Evolutionary conservation across 805 yeast species (phyloP).

Genomic region (Komagataella phaffii): DNA sequence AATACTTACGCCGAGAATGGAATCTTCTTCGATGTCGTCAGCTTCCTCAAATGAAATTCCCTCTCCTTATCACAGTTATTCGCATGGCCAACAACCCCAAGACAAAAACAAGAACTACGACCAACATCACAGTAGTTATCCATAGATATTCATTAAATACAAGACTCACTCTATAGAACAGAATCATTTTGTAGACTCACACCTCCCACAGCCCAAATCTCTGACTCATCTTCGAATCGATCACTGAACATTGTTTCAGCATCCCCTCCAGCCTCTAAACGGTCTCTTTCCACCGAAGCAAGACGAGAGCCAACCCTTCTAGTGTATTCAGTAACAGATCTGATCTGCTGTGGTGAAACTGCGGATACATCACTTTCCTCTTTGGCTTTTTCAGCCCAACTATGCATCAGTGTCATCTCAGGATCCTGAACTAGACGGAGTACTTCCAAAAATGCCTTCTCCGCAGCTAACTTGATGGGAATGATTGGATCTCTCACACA

Average conservation of each 20-base stretch:
- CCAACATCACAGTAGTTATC: background rate
- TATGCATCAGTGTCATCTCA: conserved; percentile 34
- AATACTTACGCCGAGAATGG: background rate
- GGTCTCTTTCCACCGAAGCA: conserved; percentile 77
- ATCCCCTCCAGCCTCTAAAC: conserved; percentile 85
- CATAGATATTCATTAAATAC: background rate
- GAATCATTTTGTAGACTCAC: conserved; percentile 25
- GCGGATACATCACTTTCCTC: conserved; percentile 21
- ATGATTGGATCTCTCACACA: conserved; percentile 81
- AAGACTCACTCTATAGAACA: conserved; percentile 1
- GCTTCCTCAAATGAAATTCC: background rate
- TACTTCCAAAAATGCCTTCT: conserved; percentile 68
- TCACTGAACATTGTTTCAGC: conserved; percentile 76
- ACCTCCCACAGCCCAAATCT: conserved; percentile 82
- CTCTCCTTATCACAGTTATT: background rate
- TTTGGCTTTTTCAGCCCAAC: conserved; percentile 40
- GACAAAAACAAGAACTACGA: background rate
- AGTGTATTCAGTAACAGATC: conserved; percentile 82
- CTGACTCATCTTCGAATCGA: conserved; percentile 72
- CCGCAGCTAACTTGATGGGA: conserved; percentile 91
- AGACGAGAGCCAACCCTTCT: conserved; percentile 82
- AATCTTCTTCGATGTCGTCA: background rate
- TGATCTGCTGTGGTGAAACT: conserved; percentile 30
- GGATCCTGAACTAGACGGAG: conserved; percentile 63
- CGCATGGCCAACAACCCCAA: background rate